Evolutionary conservation across 805 yeast genomes (phyloP), one percentile per base, ranked within the genome.

Genomic region (Metschnikowia rubicola): DNA sequence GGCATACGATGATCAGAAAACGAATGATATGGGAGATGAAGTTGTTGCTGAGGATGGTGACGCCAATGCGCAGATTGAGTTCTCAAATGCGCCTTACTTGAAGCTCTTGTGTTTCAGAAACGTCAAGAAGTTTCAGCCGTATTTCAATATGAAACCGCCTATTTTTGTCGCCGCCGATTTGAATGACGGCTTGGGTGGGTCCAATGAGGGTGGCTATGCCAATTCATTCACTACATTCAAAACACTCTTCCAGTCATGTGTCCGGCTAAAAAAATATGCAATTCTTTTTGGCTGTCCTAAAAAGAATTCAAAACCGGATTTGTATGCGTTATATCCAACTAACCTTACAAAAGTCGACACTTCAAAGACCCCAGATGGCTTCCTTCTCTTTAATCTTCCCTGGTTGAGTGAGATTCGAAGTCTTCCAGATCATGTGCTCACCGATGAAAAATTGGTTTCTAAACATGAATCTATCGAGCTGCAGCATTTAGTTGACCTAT

Each of bases 331-430:
- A 47, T 68, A 81, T 31, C 86, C 96, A 0, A 77, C 86, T 0
- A 55, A 51, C n/a, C 17, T 15, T 15, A 37, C 15, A 47, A 45
- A 8, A 7, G 11, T 10, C 10, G 17, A 12, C 17, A 3, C n/a
- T 4, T 30, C 30, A 13, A 48, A 52, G 11, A 39, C 74, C 30
- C 86, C 92, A 0, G 81, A 86, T 47, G 97, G 97, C 0, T 78
- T 92, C 51, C 81, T 84, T 41, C 62, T 90, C 46, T 73, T 86
- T 8, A 73, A 75, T 30, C 56, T 87, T 19, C 97, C 98, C 1
- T 86, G 78, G 71, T 65, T 79, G 12, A 95, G 89, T 54, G 92
- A 88, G 60, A 64, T 89, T 3, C 71, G 97, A 43, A 73, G 77
- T 31, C 63, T 80, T 4, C 97, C 97, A 0, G 65, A 64, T 17